Conservation (phyloP, 2,329 filamentous ascomycete genomes). For the Biscogniauxia marginata region DNA sequence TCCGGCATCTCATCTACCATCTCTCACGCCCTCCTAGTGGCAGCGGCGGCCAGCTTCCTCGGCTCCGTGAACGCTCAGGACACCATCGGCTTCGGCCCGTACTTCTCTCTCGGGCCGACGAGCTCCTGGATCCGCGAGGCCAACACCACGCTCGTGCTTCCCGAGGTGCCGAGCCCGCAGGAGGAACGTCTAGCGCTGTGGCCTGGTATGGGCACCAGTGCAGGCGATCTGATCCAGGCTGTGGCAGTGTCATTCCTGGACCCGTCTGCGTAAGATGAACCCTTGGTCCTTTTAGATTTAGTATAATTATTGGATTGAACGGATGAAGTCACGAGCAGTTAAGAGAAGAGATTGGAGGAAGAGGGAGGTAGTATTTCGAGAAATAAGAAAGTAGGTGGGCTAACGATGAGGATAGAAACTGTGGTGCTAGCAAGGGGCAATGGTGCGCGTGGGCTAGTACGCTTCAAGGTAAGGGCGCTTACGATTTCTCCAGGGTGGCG, state of each 20-base stretch:
- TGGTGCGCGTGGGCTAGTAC: slow-evolving; percentile 36
- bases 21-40: background rate
- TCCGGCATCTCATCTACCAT: background rate
- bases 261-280: slow-evolving; percentile 26
- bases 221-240: slow-evolving; percentile 33
- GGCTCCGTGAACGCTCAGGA: slow-evolving; percentile 4
- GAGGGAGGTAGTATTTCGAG: too few relatives aligned
- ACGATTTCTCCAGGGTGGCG: background rate
- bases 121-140: slow-evolving; percentile 33
- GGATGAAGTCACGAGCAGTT: slow-evolving; percentile 2
- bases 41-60: slow-evolving; percentile 1
- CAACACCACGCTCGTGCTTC: slow-evolving; percentile 31
- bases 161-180: slow-evolving; percentile 25
- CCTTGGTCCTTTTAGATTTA: background rate
- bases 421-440: slow-evolving; percentile 28
- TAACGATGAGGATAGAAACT: slow-evolving; percentile 23
- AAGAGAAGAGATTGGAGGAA: too few relatives aligned
- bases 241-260: slow-evolving; percentile 30
- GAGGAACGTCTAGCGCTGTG: slow-evolving; percentile 32
- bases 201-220: slow-evolving; percentile 35
- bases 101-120: slow-evolving; percentile 32
- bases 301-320: too few relatives aligned
- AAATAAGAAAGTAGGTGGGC: too few relatives aligned
- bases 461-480: slow-evolving; percentile 22
- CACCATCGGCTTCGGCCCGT: slow-evolving; percentile 30